Conservation (phyloP, 805 yeast genomes). For the Cyberlindnera maclurae region DNA sequence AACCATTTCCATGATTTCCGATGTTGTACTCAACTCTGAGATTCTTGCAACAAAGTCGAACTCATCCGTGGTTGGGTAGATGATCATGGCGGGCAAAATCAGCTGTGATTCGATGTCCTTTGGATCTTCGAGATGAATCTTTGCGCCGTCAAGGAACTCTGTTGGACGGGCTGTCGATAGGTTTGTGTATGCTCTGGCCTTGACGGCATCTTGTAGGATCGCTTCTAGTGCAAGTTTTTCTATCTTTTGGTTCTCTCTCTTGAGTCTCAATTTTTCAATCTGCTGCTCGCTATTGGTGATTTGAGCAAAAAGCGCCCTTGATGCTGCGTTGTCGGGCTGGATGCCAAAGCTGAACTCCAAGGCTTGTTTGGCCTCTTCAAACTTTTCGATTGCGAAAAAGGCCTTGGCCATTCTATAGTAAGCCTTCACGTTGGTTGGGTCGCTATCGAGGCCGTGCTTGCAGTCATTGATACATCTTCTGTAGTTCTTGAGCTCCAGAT, state of each 20-base stretch:
- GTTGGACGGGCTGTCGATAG: conserved; percentile 47
- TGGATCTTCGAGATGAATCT: conserved; percentile 53
- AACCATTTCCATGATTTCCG: conserved; percentile 53
- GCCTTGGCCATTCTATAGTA: conserved; percentile 82
- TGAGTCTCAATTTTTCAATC: conserved; percentile 25
- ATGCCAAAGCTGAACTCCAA: conserved; percentile 56
- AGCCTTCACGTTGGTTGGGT: conserved; percentile 75
- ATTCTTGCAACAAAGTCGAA: conserved; percentile 75
- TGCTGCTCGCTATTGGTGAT: conserved; percentile 33
- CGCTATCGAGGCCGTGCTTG: conserved; percentile 54
- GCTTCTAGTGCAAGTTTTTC: conserved; percentile 35
- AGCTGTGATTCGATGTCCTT: conserved; percentile 69
- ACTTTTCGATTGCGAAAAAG: conserved; percentile 55
- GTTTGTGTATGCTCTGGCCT: conserved; percentile 47
- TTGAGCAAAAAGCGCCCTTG: conserved; percentile 38
- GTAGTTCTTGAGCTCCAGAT: conserved; percentile 76
- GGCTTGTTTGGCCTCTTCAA: conserved; percentile 66
- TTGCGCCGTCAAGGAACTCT: conserved; percentile 46
- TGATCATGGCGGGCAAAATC: conserved; percentile 69
- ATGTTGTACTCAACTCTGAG: conserved; percentile 64
- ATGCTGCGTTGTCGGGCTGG: conserved; percentile 53
- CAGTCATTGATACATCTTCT: conserved; percentile 85
- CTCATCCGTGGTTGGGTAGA: conserved; percentile 80
- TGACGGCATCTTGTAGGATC: conserved; percentile 51
- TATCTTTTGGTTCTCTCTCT: conserved; percentile 26